Evolutionary conservation across 2,329 filamentous ascomycete genomes (phyloP), one percentile per base, ranked within the genome.

Genomic region (Neonectria magnoliae): DNA sequence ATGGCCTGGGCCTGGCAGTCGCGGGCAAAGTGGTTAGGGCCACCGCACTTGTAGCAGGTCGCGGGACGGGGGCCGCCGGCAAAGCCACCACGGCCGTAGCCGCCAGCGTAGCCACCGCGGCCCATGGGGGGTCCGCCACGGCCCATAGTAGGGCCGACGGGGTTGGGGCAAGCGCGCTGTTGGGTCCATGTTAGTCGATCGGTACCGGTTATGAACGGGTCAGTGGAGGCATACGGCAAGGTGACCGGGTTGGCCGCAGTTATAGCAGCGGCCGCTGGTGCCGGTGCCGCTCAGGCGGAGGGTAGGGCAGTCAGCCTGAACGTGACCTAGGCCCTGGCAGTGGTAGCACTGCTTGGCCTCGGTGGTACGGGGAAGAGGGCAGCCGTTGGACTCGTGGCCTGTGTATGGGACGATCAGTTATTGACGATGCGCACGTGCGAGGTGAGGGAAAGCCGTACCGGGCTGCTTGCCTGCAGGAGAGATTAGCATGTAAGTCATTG

Each of bases 311-410:
- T 99, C 96, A 73, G 96, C 96, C 86, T 99, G 96, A 76, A 99
- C 96, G 80, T 99, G 96, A 72, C 96, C 96, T 67, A 98, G 89
- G 64, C 96, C 96, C 86, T 98, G 96, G 87, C 96, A 99, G 85
- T 98, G 96, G 82, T 99, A 99, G 89, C 96, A 99, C 87, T 99
- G 96, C 90, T 99, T 99, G 57, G 94, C 94, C 84, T 99, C 96
- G 70, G 96, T 98, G 67, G 95, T 98, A 81, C 96, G 92, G 77
- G 96, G 96, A 78, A 95, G 91, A 75, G 96, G 96, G 88, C 96
- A 99, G 81, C 92, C 92, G 84, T 97, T 98, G 72, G 95, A 98
- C 85, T 99, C 96, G 83, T 99, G 96, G 80, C 93, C 92, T 73
- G 60, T 50, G 44, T 52, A 22, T 52, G 20, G n/a, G 25, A 31